Evolutionary conservation across 1,284 basidiomycete genomes (phyloP).

Genomic region (Microbotryum lychnidis-dioicae): DNA sequence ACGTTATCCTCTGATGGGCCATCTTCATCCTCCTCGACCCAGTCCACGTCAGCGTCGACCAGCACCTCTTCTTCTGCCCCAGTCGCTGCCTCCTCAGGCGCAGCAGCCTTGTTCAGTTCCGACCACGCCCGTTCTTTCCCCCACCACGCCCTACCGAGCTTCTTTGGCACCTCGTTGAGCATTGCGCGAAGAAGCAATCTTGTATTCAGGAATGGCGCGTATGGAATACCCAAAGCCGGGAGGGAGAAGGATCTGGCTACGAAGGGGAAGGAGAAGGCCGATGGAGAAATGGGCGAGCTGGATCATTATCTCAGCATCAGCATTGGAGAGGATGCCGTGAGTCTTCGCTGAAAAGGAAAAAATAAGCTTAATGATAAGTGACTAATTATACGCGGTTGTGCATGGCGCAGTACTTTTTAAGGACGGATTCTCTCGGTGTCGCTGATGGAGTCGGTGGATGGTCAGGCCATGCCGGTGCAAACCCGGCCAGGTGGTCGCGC

Average conservation of each 20-base stretch:
- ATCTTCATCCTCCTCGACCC: conserved; percentile 3
- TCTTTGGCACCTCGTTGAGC: conserved; percentile 26
- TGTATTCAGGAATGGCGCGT: conserved; percentile 40
- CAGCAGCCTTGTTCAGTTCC: conserved; percentile 9
- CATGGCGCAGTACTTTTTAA: conserved; percentile 55
- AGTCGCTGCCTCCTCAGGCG: not conserved
- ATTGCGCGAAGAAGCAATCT: conserved; percentile 26
- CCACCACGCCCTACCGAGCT: conserved; percentile 14
- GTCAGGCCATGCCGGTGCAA: conserved; percentile 49
- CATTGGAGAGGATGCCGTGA: conserved; percentile 31
- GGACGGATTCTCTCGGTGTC: conserved; percentile 71
- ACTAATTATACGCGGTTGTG: conserved; percentile 58
- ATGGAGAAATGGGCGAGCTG: conserved; percentile 22
- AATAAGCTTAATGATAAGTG: conserved; percentile 56
- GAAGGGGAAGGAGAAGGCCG: conserved; percentile 32
- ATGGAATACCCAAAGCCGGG: conserved; percentile 42
- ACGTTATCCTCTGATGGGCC: conserved; percentile 4
- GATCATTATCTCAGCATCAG: conserved; percentile 35
- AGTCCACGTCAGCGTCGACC: conserved; percentile 3
- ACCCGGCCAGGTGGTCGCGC: conserved; percentile 71
- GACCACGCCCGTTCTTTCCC: conserved; percentile 7
- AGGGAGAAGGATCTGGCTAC: not conserved
- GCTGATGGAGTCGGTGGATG: conserved; percentile 86
- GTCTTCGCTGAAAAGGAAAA: conserved; percentile 35
- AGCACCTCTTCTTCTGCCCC: conserved; percentile 6